Evolutionary conservation across 129 eudicot species (phyloP), one percentile per base, ranked within the genome.

Genomic region (carrot (Daucus carota)): DNA sequence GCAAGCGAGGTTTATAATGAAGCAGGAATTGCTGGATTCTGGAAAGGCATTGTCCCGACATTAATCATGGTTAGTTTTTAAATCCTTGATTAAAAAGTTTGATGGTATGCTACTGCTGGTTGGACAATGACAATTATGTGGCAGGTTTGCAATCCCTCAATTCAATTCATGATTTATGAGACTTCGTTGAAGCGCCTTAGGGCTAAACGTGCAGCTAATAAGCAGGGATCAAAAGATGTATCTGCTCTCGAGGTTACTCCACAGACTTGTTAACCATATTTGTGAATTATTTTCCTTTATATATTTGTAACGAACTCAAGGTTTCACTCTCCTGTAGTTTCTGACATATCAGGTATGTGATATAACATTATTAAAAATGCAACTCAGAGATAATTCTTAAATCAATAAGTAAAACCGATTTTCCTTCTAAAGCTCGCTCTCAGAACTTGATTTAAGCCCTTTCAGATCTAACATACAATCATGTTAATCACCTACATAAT

Each of bases 121-220:
- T 45, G 52, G 11, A 24, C 31, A 44, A 84, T 57, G 62, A 66
- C 42, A 75, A 65, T 84, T 79, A 63, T 29, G 32, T 81, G 62
- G 59, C 85, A 94, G 98, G 98, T 94, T 42, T 91, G 93, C 85
- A 94, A 94, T 81, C 99, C 99, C 28, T 91, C 99, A 28, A 94
- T 94, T 42, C 99, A 94, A 77, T 94, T 94, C 83, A 94, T 94
- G 99, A 91, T 94, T 26, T 91, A 91, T 54, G 99, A 94, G 83
- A 94, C 83, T 76, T 84, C 87, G 36, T 50, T 89, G 65, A 89
- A 84, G 82, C 87, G 80, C 78, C 78, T 91, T 66, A 94, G 77
- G 83, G 76, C 84, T 73, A 94, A 87, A 82, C 89, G 86, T 52
- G 86, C 90, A 63, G 75, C 87, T 33, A 87, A 79, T 38, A 89